Evolutionary conservation across 163 green algal genomes (phyloP).

Genomic region (Scenedesmus sp.): DNA sequence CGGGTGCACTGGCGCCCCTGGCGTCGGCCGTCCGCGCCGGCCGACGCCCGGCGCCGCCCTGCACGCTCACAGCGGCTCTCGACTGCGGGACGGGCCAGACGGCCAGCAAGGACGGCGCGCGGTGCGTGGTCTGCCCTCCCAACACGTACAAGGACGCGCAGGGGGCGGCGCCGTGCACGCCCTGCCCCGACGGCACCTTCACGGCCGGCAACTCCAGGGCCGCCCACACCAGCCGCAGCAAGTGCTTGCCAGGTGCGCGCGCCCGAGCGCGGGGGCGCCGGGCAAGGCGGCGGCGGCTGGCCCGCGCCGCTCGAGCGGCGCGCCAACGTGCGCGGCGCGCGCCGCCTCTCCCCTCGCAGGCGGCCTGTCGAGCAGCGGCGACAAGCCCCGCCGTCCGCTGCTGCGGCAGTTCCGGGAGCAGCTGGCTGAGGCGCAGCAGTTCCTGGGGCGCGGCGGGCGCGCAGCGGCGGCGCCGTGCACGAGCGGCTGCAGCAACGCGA

Average conservation of each 20-base stretch:
- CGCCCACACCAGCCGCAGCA: background rate
- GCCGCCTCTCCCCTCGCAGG: background rate
- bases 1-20: too few relatives aligned
- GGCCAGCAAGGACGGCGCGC: background rate
- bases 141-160: background rate
- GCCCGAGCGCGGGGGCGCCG: background rate
- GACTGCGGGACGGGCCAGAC: background rate
- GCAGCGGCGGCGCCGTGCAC: background rate
- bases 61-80: too few relatives aligned
- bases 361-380: background rate
- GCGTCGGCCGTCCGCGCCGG: too few relatives aligned
- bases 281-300: background rate
- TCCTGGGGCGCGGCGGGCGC: too few relatives aligned
- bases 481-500: background rate
- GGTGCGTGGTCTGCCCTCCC: background rate
- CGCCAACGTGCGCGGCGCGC: background rate
- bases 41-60: too few relatives aligned
- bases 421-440: background rate
- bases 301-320: background rate
- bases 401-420: background rate
- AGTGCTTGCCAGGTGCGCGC: background rate
- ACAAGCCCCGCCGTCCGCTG: background rate
- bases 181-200: slow-evolving; percentile 1
- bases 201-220: background rate
- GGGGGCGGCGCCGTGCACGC: background rate